Evolutionary conservation across 2,329 filamentous ascomycete species (phyloP).

Genomic region (Periconia macrospinosa): DNA sequence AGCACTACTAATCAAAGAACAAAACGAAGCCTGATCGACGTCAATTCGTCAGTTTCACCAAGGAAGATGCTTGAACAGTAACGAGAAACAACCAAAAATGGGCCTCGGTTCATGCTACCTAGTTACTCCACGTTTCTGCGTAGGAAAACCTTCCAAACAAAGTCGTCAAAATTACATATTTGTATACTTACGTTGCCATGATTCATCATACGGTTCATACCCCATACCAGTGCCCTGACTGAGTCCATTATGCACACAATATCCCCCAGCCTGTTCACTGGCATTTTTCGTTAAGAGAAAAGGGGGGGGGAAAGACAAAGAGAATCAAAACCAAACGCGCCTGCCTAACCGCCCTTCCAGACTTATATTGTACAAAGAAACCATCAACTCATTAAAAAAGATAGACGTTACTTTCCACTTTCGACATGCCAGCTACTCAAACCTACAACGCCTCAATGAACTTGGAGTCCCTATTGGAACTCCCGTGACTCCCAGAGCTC

Average conservation of each 20-base stretch:
- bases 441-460: constrained; percentile 29
- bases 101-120: too few relatives aligned
- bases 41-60: background rate
- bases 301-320: background rate
- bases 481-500: constrained; percentile 24
- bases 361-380: background rate
- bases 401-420: background rate
- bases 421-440: background rate
- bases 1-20: background rate
- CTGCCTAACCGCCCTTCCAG: background rate
- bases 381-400: background rate
- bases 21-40: background rate
- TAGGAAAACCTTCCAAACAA: too few relatives aligned
- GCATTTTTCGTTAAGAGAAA: too few relatives aligned
- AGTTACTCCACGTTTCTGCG: too few relatives aligned
- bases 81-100: background rate
- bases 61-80: constrained; percentile 5
- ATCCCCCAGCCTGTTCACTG: too few relatives aligned
- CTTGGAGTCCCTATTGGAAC: constrained; percentile 33
- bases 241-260: too few relatives aligned
- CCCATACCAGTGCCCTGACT: too few relatives aligned
- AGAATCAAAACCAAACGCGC: background rate
- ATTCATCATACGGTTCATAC: too few relatives aligned
- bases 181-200: too few relatives aligned
- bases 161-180: too few relatives aligned